Conservation (phyloP, 2,329 filamentous ascomycete genomes). For the Diaporthe citri region DNA sequence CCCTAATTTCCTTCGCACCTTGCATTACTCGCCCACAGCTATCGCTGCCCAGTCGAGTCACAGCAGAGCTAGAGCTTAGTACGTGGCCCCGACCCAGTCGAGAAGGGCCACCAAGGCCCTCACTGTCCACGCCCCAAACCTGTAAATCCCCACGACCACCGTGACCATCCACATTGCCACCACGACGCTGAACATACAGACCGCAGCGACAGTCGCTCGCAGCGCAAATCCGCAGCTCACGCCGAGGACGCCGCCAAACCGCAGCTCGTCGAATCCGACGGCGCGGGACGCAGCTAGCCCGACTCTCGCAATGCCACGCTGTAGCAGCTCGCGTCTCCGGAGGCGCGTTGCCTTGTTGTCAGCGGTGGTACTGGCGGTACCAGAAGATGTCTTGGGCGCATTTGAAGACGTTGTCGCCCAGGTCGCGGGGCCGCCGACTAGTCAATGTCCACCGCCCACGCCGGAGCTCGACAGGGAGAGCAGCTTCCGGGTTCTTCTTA, state of each 20-base stretch:
- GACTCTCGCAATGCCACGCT: constrained; percentile 36
- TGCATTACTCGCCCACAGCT: not conserved
- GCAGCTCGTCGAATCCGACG: constrained; percentile 33
- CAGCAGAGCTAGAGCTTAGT: constrained; percentile 19
- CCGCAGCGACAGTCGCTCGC: constrained; percentile 29
- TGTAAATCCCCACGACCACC: constrained; percentile 29
- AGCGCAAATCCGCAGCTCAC: constrained; percentile 37
- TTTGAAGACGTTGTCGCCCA: not conserved
- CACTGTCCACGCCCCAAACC: constrained; percentile 35
- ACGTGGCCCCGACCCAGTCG: constrained; percentile 39
- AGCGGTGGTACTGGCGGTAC: not conserved
- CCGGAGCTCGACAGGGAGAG: constrained; percentile 51
- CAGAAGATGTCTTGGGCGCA: not conserved
- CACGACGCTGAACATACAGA: constrained; percentile 29
- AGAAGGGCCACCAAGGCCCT: constrained; percentile 33
- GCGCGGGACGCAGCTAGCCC: constrained; percentile 33
- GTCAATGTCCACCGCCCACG: constrained; percentile 40
- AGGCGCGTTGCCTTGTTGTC: constrained; percentile 3
- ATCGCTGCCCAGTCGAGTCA: too few relatives aligned
- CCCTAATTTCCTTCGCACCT: too few relatives aligned
- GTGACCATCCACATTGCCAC: constrained; percentile 35
- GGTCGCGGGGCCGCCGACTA: constrained; percentile 27
- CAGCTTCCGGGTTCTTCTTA: constrained; percentile 69
- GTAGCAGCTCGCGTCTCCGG: constrained; percentile 33
- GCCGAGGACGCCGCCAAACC: constrained; percentile 22